phyloP scores from a whole-genome alignment of 2,329 filamentous ascomycete species.

The Calonectria pseudoreteaudii region DNA sequence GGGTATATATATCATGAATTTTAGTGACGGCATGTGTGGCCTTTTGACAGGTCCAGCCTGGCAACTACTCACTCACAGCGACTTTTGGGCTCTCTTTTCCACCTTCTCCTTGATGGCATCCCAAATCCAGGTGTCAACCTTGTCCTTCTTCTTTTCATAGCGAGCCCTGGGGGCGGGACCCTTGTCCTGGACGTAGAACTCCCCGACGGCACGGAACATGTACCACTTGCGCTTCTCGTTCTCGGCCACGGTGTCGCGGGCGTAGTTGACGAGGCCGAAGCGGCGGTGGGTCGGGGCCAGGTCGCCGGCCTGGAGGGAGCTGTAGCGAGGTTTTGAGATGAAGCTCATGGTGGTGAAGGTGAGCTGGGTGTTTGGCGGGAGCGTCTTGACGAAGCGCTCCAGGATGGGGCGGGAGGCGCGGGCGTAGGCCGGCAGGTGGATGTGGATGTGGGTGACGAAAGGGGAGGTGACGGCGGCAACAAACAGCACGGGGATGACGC shows the following conservation, averaged over 20 bases:
- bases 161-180: constrained; percentile 30
- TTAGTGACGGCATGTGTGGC: neutral
- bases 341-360: constrained; percentile 67
- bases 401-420: constrained; percentile 69
- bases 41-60: neutral
- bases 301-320: constrained; percentile 54
- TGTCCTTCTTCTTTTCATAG: constrained; percentile 44
- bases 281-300: constrained; percentile 47
- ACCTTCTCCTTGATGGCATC: constrained; percentile 51
- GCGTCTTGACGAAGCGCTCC: constrained; percentile 60
- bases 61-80: neutral
- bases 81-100: constrained; percentile 35
- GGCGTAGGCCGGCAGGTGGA: constrained; percentile 75
- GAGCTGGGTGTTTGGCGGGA: constrained; percentile 60
- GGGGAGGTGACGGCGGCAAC: constrained; percentile 75
- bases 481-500: constrained; percentile 73
- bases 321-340: constrained; percentile 66
- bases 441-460: constrained; percentile 78
- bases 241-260: constrained; percentile 51
- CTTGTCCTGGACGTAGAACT: constrained; percentile 53
- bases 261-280: constrained; percentile 55
- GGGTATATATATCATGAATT: neutral
- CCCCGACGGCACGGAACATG: constrained; percentile 52
- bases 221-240: constrained; percentile 53
- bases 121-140: constrained; percentile 56